Conservation (phyloP, 169 alveolate genomes). For the Theileria parva region DNA sequence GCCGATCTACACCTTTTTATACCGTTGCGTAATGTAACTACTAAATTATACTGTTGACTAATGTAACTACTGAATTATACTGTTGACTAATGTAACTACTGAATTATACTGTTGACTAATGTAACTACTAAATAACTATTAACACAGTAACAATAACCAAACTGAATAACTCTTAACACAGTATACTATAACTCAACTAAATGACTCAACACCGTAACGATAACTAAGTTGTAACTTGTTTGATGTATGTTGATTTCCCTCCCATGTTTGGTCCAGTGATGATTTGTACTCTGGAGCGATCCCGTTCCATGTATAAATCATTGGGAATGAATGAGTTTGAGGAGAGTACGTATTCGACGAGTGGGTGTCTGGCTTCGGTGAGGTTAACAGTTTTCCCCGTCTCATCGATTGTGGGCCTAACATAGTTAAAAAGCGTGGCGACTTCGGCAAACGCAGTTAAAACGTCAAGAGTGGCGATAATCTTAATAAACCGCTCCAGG, state of each 20-base stretch:
- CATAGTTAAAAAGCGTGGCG: constrained; percentile 84
- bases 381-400: constrained; percentile 79
- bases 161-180: no score
- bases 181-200: not conserved
- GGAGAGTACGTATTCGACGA: constrained; percentile 77
- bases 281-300: constrained; percentile 83
- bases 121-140: no score
- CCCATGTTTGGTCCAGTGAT: constrained; percentile 99
- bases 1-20: constrained; percentile 45
- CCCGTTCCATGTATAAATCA: constrained; percentile 78
- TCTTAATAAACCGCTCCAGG: constrained; percentile 84
- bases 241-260: constrained; percentile 94
- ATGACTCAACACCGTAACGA: no score
- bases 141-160: no score
- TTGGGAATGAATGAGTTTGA: constrained; percentile 84
- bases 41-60: no score
- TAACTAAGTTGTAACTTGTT: constrained; percentile 83
- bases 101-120: no score
- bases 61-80: no score
- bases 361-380: constrained; percentile 85
- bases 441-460: constrained; percentile 90
- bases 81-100: no score
- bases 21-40: no score
- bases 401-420: constrained; percentile 83
- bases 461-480: constrained; percentile 91